Base-by-base conservation (phyloP, 75 land plant species). In the Picea glauca region DNA sequence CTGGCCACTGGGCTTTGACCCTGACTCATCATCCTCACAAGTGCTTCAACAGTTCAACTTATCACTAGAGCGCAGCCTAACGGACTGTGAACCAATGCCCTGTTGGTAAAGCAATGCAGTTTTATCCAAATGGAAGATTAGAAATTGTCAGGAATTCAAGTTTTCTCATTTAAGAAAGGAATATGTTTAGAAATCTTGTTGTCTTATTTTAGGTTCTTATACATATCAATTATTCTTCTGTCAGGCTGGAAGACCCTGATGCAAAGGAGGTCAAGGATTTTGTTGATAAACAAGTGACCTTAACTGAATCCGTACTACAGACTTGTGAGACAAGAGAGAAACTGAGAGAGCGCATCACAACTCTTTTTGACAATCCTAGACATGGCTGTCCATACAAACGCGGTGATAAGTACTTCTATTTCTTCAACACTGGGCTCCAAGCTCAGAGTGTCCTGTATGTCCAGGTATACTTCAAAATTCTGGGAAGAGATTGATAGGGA, bases 161-260 rank as follows among this genome's bases (percentile, higher is more conserved):
- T 35, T 14, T 59, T 66, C 68, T 8, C 20, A 40, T 54, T 54
- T 32, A 20, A 1, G 20, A 17, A 18, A 35, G 23, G 46, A 54
- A 17, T 30, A 23, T 33, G 80, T 32, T n/a, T 79, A 1, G 14
- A 43, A 18, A 20, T 18, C 65, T 57, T 20, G 58, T 58, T 18
- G 43, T 58, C 23, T 63, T 80, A 9, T 20, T 23, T 65, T 68
- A 32, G 73, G 70, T 70, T 43, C 26, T 70, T 12, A 40, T 18
- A 70, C 20, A 9, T 17, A 43, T n/a, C n/a, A 20, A 70, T 40
- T 43, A 23, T 40, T 50, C 9, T 18, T 40, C 50, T 72, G 13
- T 23, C 75, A 98, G 99, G 99, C 82, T 98, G 80, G 99, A 98
- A 79, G 93, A 98, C 76, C 93, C 98, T 13, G 98, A 93, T 32